Evolutionary conservation across 2,329 filamentous ascomycete genomes (phyloP).

Genomic region (Chrysoporthe puriensis): DNA sequence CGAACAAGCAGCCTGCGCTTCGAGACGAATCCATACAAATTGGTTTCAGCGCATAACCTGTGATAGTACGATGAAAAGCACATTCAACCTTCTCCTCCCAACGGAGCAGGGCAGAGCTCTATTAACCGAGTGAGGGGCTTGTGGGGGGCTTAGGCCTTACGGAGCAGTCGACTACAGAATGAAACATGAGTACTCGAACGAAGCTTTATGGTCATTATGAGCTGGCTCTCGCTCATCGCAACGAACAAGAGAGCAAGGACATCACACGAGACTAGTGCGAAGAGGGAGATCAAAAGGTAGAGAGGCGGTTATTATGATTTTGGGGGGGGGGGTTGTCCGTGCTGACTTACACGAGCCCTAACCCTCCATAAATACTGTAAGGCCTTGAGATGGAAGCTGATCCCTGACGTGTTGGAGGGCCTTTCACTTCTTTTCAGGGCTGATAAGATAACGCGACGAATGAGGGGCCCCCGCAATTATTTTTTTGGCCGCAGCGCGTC

Average conservation of each 20-base stretch:
- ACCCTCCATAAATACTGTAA: constrained; percentile 8
- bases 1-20: neutral
- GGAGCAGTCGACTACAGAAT: neutral
- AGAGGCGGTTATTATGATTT: neutral
- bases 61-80: neutral
- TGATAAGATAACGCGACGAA: constrained; percentile 40
- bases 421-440: constrained; percentile 35
- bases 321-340: neutral
- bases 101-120: neutral
- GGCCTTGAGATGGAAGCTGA: neutral
- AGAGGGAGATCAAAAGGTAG: neutral
- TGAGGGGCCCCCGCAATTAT: constrained; percentile 18
- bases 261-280: neutral
- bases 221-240: neutral
- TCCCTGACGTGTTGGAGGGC: neutral
- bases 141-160: neutral
- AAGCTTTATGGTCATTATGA: neutral
- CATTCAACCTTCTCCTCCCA: too few relatives aligned
- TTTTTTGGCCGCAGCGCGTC: constrained; percentile 9
- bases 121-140: neutral
- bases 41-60: neutral
- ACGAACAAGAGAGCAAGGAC: neutral
- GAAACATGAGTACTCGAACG: neutral
- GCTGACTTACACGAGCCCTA: constrained; percentile 17
- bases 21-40: neutral